phyloP scores from a whole-genome alignment of 2,329 filamentous ascomycete species.

The Apiospora arundinis region DNA sequence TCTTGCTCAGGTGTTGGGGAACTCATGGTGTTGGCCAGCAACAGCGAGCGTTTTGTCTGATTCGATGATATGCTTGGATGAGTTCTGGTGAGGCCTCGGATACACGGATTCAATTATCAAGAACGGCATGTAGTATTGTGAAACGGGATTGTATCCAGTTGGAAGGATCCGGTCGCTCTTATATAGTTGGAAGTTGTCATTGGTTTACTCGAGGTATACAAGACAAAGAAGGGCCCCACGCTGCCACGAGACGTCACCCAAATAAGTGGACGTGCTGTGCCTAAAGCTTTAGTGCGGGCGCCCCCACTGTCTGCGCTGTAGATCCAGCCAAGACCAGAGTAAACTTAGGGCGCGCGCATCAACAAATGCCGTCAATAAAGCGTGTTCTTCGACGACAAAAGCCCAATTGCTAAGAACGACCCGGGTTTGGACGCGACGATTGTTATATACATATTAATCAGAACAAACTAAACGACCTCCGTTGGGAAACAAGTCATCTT shows the following conservation, averaged over 20 bases:
- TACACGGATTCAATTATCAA: background rate
- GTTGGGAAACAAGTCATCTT: background rate
- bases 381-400: background rate
- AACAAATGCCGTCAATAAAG: background rate
- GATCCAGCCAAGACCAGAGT: background rate
- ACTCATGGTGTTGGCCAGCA: conserved; percentile 23
- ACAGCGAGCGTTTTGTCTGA: background rate
- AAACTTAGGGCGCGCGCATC: background rate
- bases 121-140: background rate
- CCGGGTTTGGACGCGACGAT: background rate
- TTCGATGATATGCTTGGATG: background rate
- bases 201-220: background rate
- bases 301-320: background rate
- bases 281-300: background rate
- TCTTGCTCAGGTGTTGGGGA: background rate
- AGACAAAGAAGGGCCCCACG: background rate
- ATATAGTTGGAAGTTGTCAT: background rate
- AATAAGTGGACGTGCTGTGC: background rate
- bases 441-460: background rate
- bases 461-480: too few species aligned
- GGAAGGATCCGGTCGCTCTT: background rate
- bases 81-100: background rate
- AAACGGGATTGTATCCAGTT: background rate
- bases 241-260: background rate
- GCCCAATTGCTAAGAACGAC: background rate